These are phyloP conservation scores for Hericium alpestre DNA, from an alignment of 768 basidiomycete species.

Conservation along the genomic window DNA sequence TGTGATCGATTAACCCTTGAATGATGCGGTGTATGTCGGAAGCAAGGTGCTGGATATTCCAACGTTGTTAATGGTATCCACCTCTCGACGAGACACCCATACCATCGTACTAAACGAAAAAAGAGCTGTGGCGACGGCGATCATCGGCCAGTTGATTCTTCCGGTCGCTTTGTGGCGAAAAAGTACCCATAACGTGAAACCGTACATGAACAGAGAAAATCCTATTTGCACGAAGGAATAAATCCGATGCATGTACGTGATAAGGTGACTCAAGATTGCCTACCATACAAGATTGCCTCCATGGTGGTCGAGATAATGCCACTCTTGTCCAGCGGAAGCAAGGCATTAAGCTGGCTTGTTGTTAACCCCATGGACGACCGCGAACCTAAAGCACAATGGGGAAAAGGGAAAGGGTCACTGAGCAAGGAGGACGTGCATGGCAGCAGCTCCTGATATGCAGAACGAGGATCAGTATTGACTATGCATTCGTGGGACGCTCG, in stretches of 20 bases:
- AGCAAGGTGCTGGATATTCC: background rate
- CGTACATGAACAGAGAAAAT: background rate
- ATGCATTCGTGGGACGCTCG: too few species aligned
- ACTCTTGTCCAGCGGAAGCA: background rate
- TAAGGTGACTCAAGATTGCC: background rate
- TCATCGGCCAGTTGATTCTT: background rate
- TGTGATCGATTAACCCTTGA: slow-evolving; percentile 17
- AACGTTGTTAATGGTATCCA: background rate
- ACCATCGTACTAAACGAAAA: slow-evolving; percentile 1
- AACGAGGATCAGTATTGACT: too few species aligned
- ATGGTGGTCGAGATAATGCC: background rate
- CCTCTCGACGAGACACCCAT: background rate
- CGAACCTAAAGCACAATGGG: too few species aligned
- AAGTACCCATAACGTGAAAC: background rate
- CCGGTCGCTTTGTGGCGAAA: background rate
- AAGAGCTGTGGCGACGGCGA: background rate
- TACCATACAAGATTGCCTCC: background rate
- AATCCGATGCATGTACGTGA: too few species aligned
- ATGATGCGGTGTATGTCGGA: background rate
- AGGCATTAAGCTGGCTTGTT: too few species aligned
- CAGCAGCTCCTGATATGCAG: too few species aligned
- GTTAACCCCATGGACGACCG: too few species aligned
- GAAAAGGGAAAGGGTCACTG: too few species aligned
- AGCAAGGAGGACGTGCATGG: too few species aligned
- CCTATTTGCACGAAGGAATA: background rate